Evolutionary conservation across 148 eudicot genomes (phyloP), one percentile per base, ranked within the genome.

Genomic region (Vaccinium corymbosum): DNA sequence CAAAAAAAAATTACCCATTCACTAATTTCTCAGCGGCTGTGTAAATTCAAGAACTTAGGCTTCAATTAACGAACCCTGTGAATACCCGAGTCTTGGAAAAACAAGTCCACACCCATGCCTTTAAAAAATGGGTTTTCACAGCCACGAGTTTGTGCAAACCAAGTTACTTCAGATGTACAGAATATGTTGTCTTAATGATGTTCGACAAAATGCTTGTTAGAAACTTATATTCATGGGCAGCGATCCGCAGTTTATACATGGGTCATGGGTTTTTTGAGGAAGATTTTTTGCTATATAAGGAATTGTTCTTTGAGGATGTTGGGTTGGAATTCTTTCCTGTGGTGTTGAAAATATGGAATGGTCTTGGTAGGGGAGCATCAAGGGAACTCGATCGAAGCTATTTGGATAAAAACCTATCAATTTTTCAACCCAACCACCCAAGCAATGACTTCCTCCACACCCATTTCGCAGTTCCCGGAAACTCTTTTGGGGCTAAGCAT

Each of bases 121-220:
- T 91, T 38, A 93, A 0, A 29, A 91, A 84, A 84, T 77, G 66
- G 95, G 95, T 76, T 93, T 91, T 83, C 84, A 85, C 12, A 84
- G 85, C 55, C 87, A 89, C 42, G 92, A 88, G 74, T 93, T 91
- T 88, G 85, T 93, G 25, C 83, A 84, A 51, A 90, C 93, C 10
- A 90, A 91, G 82, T 79, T 93, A 48, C 86, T 93, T 8, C 88
- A 90, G 72, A 88, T 90, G 90, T 93, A 93, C 70, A 90, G 83
- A 57, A 16, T n/a, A 17, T 57, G 62, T 76, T 88, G 90, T 82
- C 81, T 91, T 19, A 46, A 76, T 59, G 87, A 88, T 77, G 90
- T 93, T 93, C 68, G 95, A 90, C 80, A 61, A 87, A 88, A 93
- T 90, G 93, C 84, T 86, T 38, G 78, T 68, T 1, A 90, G 90